These are phyloP conservation scores for Cryptosporidium felis DNA, from an alignment of 169 alveolate genomes.

Conservation along the genomic window DNA sequence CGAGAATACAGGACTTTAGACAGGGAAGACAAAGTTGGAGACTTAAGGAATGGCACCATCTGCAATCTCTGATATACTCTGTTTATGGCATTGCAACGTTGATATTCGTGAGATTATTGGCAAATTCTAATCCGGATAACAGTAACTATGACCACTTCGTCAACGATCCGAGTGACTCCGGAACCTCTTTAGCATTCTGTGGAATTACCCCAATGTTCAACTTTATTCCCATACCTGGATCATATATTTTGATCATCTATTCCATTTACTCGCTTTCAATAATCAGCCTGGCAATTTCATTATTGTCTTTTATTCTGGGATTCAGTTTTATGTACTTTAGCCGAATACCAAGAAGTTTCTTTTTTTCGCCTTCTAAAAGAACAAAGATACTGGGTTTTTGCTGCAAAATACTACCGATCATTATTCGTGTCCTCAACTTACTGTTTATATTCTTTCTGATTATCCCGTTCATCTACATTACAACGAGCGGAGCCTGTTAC, in stretches of 20 bases:
- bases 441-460: constrained; percentile 8
- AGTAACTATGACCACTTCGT: constrained; percentile 62
- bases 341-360: constrained; percentile 58
- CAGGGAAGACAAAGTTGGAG: constrained; percentile 71
- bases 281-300: constrained; percentile 31
- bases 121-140: constrained; percentile 49
- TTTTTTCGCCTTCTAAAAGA: constrained; percentile 65
- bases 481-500: constrained; percentile 71
- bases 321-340: constrained; percentile 50
- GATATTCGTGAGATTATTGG: constrained; percentile 53
- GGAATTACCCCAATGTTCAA: constrained; percentile 63
- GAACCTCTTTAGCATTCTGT: constrained; percentile 26
- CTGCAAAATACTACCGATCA: constrained; percentile 50
- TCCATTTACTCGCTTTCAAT: constrained; percentile 19
- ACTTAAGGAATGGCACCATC: constrained; percentile 63
- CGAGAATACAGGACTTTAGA: constrained; percentile 39
- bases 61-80: constrained; percentile 20
- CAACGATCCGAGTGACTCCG: constrained; percentile 30
- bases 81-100: constrained; percentile 24
- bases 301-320: constrained; percentile 26
- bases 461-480: constrained; percentile 40
- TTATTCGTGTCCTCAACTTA: constrained; percentile 8
- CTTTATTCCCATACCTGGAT: constrained; percentile 64
- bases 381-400: constrained; percentile 54
- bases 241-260: constrained; percentile 27